These are phyloP conservation scores for Penicillium bialowiezense DNA, from an alignment of 495 filamentous ascomycete species.

Conservation along the genomic window DNA sequence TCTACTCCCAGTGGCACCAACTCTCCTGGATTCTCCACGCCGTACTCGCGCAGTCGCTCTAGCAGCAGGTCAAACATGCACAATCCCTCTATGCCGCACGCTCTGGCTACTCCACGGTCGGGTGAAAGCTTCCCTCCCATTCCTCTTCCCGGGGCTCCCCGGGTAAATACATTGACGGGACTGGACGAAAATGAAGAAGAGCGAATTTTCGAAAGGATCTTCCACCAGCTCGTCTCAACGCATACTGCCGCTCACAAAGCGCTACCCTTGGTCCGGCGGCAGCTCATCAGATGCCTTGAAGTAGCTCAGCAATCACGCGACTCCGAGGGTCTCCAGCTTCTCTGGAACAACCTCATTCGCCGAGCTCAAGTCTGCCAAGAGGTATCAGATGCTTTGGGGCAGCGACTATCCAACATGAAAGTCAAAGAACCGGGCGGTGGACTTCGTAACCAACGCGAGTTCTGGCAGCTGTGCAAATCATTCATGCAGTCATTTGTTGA, in stretches of 20 bases:
- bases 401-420: constrained; percentile 72
- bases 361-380: constrained; percentile 63
- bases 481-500: constrained; percentile 77
- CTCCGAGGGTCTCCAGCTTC: constrained; percentile 53
- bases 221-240: constrained; percentile 64
- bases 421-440: constrained; percentile 71
- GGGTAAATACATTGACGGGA: constrained; percentile 51
- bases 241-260: constrained; percentile 64
- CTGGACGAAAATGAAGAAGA: constrained; percentile 72
- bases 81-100: constrained; percentile 44
- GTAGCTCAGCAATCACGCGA: constrained; percentile 42
- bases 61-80: constrained; percentile 50
- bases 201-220: constrained; percentile 76
- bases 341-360: constrained; percentile 67
- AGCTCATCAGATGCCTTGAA: constrained; percentile 54
- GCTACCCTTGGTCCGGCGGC: constrained; percentile 60
- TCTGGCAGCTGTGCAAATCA: constrained; percentile 77
- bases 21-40: constrained; percentile 35
- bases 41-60: constrained; percentile 46
- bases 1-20: constrained; percentile 27
- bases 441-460: constrained; percentile 69
- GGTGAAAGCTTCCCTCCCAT: constrained; percentile 72
- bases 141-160: constrained; percentile 36
- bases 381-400: constrained; percentile 65
- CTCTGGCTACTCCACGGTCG: constrained; percentile 67